Evolutionary conservation across 2,329 filamentous ascomycete genomes (phyloP).

Genomic region (Phoma herbarum): DNA sequence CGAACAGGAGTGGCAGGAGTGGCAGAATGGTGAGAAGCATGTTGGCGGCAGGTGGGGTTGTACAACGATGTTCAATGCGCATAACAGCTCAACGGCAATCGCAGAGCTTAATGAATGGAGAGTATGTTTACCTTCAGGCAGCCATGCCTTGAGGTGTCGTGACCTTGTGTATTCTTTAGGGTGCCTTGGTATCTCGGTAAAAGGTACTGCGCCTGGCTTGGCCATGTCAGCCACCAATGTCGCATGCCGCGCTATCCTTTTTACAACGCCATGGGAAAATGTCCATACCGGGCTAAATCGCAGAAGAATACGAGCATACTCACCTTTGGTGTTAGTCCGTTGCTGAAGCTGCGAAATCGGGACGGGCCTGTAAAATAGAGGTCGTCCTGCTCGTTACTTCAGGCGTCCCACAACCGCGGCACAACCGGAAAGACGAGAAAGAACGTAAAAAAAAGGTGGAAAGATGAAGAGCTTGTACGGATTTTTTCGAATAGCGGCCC

Average conservation of each 20-base stretch:
- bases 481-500: neutral
- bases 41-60: neutral
- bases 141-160: neutral
- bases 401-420: too few species aligned
- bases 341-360: too few species aligned
- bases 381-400: too few species aligned
- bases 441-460: too few species aligned
- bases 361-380: neutral
- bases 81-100: neutral
- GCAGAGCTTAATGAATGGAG: neutral
- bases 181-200: conserved; percentile 3
- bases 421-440: too few species aligned
- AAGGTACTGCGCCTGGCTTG: conserved; percentile 16
- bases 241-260: conserved; percentile 11
- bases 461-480: too few species aligned
- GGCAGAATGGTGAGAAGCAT: conserved; percentile 12
- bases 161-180: neutral
- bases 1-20: neutral
- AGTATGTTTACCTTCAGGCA: neutral
- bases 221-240: conserved; percentile 10
- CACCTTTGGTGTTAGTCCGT: neutral
- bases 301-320: neutral
- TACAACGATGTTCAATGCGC: neutral
- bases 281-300: neutral
- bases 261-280: neutral